A percentile compares a stretch with the other conserved stretches of the same genome.
Evolutionary conservation across 257 asterid species (phyloP).

Genomic region (Przewalskia tangutica): DNA sequence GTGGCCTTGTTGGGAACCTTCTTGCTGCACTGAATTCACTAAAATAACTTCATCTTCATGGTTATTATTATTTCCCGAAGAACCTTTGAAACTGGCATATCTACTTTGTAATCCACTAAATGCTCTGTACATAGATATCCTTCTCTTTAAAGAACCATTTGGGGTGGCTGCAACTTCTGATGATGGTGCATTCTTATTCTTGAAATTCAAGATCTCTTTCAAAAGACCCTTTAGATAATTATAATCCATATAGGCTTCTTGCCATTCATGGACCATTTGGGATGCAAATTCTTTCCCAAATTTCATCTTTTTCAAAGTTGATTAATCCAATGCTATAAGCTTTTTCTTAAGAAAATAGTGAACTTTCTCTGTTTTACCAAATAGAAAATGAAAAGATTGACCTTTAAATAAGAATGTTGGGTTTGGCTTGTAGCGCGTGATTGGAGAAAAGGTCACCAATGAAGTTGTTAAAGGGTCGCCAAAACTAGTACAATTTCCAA

Average conservation of each 20-base stretch:
- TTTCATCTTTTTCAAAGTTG: constrained; percentile 39
- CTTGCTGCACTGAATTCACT: constrained; percentile 31
- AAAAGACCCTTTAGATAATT: constrained; percentile 31
- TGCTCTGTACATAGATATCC: constrained; percentile 60
- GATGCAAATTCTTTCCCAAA: constrained; percentile 78
- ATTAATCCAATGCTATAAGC: not conserved
- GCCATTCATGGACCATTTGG: constrained; percentile 91
- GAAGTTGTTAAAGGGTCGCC: not conserved
- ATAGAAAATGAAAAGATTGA: not conserved
- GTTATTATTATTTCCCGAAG: not conserved
- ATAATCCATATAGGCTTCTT: constrained; percentile 70
- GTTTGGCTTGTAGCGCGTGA: not conserved
- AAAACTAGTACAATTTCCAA: not conserved
- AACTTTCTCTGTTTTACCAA: not conserved
- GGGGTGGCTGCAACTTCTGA: constrained; percentile 13
- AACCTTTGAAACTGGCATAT: constrained; percentile 1
- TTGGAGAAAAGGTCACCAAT: not conserved
- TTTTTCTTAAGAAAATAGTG: not conserved
- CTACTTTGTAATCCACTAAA: constrained; percentile 60
- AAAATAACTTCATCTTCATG: constrained; percentile 64
- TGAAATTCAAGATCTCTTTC: constrained; percentile 33
- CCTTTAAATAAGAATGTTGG: not conserved
- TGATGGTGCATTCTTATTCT: constrained; percentile 10
- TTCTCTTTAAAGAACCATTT: constrained; percentile 31
- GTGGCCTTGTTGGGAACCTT: constrained; percentile 20